Base-by-base conservation (phyloP, 1,284 basidiomycete species). In the Ceraceosorus guamensis region DNA sequence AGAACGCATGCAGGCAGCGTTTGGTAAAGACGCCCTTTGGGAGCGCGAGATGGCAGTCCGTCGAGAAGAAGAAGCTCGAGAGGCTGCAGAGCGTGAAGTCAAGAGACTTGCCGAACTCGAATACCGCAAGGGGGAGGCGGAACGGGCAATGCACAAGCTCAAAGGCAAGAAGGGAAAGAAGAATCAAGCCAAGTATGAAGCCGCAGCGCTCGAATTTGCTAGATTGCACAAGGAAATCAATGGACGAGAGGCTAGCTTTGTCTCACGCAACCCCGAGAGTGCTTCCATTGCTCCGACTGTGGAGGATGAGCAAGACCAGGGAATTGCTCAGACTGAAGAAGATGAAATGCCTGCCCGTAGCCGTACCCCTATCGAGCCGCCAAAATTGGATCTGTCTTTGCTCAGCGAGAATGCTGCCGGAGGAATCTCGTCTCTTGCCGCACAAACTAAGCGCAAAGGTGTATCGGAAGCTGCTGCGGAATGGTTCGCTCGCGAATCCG, bases 1-100 rank as follows among this genome's bases (percentile, higher is more conserved):
- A 3, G 70, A 71, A 52, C 61, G 73, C 10, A 75, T 75, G 73
- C 59, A 63, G 46, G 67, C 69, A 7, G 61, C 68, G 5, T 74
- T 75, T 52, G 72, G 73, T 44, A 50, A 58, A 0, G 66, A 70
- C 46, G 48, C 59, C 5, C 33, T 62, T 18, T 73, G 67, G 65
- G 60, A 56, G 3, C 56, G 62, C n/a, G 73, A 74, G 54, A 65
- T 71, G 63, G 60, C 62, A 18, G 60, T 66, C 52, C 60, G 66
- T 18, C 56, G 53, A 30, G 61, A 64, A 39, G 62, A 67, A 30
- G 69, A 71, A 32, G 66, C 64, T 4, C 46, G 30, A 1, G 69
- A 71, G 51, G 63, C 55, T 1, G 56, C 61, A 39, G 35, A 56
- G 46, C 55, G 52, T 34, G 54, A 53, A 44, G 33, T 46, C 8